phyloP scores from a whole-genome alignment of 805 yeast genomes.

The Metschnikowia noctiluminum region DNA sequence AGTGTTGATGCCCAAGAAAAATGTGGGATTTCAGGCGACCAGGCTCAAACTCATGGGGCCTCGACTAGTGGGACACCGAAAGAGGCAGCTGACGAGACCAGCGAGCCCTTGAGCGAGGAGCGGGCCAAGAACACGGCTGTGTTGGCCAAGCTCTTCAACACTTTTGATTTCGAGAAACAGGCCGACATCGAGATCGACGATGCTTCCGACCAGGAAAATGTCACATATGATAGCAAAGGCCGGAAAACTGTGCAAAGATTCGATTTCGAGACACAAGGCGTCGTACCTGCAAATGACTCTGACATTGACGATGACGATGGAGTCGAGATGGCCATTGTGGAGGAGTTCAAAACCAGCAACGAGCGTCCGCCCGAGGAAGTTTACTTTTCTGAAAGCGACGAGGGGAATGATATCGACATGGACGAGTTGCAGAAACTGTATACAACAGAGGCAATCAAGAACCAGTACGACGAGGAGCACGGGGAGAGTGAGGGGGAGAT shows the following conservation, averaged over 20 bases:
- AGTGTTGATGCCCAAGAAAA: background rate
- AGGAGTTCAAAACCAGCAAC: slow-evolving; percentile 16
- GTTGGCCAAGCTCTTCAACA: slow-evolving; percentile 45
- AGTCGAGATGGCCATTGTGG: slow-evolving; percentile 14
- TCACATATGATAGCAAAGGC: slow-evolving; percentile 46
- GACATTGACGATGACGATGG: slow-evolving; percentile 15
- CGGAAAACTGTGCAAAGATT: slow-evolving; percentile 28
- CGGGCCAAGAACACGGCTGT: slow-evolving; percentile 39
- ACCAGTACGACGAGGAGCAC: slow-evolving; percentile 26
- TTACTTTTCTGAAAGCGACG: slow-evolving; percentile 38
- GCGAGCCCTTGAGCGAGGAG: slow-evolving; percentile 16
- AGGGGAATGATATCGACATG: slow-evolving; percentile 39
- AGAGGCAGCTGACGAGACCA: background rate
- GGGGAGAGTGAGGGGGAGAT: slow-evolving; percentile 4
- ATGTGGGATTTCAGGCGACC: slow-evolving; percentile 27
- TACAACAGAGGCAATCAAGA: slow-evolving; percentile 29
- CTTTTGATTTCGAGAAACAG: slow-evolving; percentile 53
- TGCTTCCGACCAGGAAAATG: slow-evolving; percentile 27
- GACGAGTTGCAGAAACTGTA: slow-evolving; percentile 24
- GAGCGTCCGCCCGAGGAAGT: slow-evolving; percentile 28
- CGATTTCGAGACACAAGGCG: slow-evolving; percentile 35
- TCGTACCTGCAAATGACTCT: slow-evolving; percentile 17
- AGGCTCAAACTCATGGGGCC: slow-evolving; percentile 27
- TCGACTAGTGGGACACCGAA: background rate
- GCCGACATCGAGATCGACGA: slow-evolving; percentile 36